Base-by-base conservation (phyloP, 2,329 filamentous ascomycete species). In the Aureobasidium subglaciale region DNA sequence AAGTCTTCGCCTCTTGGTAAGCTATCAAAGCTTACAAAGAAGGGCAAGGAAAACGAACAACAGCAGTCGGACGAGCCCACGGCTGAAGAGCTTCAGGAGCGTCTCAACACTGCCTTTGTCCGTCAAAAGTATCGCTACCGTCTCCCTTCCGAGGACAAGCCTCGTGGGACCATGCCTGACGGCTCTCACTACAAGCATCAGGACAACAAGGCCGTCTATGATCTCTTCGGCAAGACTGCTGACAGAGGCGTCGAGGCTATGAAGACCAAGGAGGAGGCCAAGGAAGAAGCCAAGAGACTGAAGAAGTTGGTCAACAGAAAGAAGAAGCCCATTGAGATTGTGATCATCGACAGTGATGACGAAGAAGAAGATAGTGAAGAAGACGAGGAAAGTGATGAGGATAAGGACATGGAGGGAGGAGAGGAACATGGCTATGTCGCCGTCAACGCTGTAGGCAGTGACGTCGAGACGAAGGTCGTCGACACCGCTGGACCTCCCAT, bases 301-400 rank as follows among this genome's bases (percentile, higher is more conserved):
- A 25, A 13, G 15, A 43, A 16, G 18, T 11, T 43, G 29, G n/a
- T 34, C 9, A 53, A 20, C 8, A 41, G 16, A 2, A 32, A 18
- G 5, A 41, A n/a, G 10, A 34, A 41, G 13, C 6, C 43, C 32
- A 34, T 25, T 4, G 30, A 56, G 30, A 62, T 64, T 34, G n/a
- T 57, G 11, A 56, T 63, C 27, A 41, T 55, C 29, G 29, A 34
- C 8, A 25, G 20, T 54, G 50, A 43, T 0, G 42, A 64, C 3
- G 65, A 70, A 24, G 61, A 61, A 7, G 30, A 61, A 0, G 62
- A 15, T 7, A 45, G 29, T 43, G 63, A 48, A 5, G 57, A 57
- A 27, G 30, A 22, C 8, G 41, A 18, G 24, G 22, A 46, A 9
- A 34, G 10, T 9, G 41, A 11, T 10, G 24, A 16, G 9, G 54